Percentiles rank a stretch among this genome's conserved stretches.
Conservation (phyloP, 208 protist genomes). For the Leishmania mexicana region DNA sequence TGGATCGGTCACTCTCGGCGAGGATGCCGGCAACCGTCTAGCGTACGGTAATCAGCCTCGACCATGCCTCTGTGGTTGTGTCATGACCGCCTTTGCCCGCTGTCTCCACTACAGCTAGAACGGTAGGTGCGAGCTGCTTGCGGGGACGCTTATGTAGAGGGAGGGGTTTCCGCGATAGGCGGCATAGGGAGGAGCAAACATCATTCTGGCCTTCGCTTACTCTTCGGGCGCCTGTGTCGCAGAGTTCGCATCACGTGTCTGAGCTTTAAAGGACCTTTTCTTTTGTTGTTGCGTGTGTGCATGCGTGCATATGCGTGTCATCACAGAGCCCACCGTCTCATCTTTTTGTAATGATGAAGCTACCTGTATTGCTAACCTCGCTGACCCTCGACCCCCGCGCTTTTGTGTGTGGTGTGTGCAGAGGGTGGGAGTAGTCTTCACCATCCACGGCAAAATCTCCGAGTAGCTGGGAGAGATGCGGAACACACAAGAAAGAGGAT, state of each 20-base stretch:
- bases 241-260: background rate
- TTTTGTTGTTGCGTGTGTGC: background rate
- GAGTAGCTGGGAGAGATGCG: no score
- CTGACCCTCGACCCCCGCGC: background rate
- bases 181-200: background rate
- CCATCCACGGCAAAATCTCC: background rate
- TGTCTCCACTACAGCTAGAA: no score
- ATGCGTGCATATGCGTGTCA: conserved; percentile 1
- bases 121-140: background rate
- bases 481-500: background rate
- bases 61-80: background rate
- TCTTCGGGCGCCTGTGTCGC: background rate
- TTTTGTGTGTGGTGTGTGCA: background rate
- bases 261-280: background rate
- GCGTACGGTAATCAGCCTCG: background rate
- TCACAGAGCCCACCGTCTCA: conserved; percentile 5
- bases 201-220: background rate
- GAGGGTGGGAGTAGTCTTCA: background rate
- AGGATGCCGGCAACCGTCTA: background rate
- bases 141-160: background rate
- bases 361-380: background rate
- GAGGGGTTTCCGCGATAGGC: no score
- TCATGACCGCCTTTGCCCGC: background rate
- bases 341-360: background rate
- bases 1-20: conserved; percentile 43